Percentiles rank a stretch among this genome's conserved stretches.
phyloP scores from a whole-genome alignment of 768 basidiomycete genomes.

The Termitomyces sp. region DNA sequence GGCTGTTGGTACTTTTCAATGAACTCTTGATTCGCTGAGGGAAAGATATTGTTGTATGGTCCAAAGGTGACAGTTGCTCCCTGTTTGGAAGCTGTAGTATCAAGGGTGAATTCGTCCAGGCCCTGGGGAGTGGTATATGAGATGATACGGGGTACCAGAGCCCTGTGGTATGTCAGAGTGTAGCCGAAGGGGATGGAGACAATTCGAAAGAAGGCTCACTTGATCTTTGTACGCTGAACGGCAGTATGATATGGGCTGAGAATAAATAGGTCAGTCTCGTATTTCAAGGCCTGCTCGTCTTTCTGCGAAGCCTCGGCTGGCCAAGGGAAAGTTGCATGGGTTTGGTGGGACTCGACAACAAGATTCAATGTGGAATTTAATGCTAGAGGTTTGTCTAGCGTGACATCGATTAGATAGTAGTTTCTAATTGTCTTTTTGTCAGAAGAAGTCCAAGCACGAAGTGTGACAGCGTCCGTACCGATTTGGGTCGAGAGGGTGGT shows the following conservation, averaged over 20 bases:
- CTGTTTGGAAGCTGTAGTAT: slow-evolving; percentile 61
- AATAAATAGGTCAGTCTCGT: slow-evolving; percentile 71
- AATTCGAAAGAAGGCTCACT: slow-evolving; percentile 42
- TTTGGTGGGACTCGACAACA: slow-evolving; percentile 73
- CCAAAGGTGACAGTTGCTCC: slow-evolving; percentile 85
- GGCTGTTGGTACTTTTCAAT: slow-evolving; percentile 56
- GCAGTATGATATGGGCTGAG: slow-evolving; percentile 78
- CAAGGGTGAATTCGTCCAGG: slow-evolving; percentile 53
- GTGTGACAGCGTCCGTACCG: slow-evolving; percentile 36
- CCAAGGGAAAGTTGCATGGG: slow-evolving; percentile 73
- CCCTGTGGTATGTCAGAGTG: slow-evolving; percentile 32
- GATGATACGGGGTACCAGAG: slow-evolving; percentile 64
- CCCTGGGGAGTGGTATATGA: slow-evolving; percentile 67
- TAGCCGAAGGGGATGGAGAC: background rate
- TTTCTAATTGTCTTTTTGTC: slow-evolving; percentile 22
- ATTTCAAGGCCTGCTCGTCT: slow-evolving; percentile 78
- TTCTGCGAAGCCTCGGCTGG: slow-evolving; percentile 69
- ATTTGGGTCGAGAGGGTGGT: slow-evolving; percentile 40
- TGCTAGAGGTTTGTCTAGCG: slow-evolving; percentile 54
- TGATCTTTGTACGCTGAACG: slow-evolving; percentile 83
- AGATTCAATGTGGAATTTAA: slow-evolving; percentile 64
- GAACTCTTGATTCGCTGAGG: slow-evolving; percentile 54
- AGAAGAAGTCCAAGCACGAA: slow-evolving; percentile 1
- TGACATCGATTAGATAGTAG: slow-evolving; percentile 54
- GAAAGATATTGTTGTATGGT: slow-evolving; percentile 72